These are phyloP conservation scores for Paraconiothyrium sp. DNA, from an alignment of 2,329 filamentous ascomycete genomes.

Conservation along the genomic window DNA sequence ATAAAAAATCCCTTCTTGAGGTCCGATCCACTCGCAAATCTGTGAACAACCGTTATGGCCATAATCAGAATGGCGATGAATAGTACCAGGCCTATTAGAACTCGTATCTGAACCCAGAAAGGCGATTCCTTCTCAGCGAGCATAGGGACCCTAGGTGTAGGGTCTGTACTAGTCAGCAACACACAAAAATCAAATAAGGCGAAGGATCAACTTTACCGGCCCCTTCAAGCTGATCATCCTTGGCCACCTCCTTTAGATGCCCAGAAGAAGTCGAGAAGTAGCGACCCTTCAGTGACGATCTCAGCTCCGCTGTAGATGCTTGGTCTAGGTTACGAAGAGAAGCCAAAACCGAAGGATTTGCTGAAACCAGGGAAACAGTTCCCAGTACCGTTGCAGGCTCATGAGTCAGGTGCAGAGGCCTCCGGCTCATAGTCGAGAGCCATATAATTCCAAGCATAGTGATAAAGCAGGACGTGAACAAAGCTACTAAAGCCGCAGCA, in stretches of 20 bases:
- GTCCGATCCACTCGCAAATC: slow-evolving; percentile 14
- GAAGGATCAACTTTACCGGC: slow-evolving; percentile 2
- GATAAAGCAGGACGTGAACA: slow-evolving; percentile 22
- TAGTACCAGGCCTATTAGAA: slow-evolving; percentile 9
- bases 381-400: slow-evolving; percentile 25
- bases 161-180: neutral
- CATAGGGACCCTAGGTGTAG: neutral
- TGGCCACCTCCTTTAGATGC: slow-evolving; percentile 4
- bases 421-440: slow-evolving; percentile 10
- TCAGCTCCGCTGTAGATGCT: slow-evolving; percentile 12
- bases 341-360: slow-evolving; percentile 11
- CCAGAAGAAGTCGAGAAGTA: slow-evolving; percentile 12
- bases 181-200: neutral
- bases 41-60: slow-evolving; percentile 19
- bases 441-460: slow-evolving; percentile 19
- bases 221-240: neutral
- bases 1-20: slow-evolving; percentile 24
- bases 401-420: slow-evolving; percentile 20
- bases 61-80: slow-evolving; percentile 14
- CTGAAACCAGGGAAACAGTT: slow-evolving; percentile 15
- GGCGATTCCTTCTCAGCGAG: slow-evolving; percentile 15
- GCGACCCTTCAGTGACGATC: slow-evolving; percentile 5
- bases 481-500: slow-evolving; percentile 22
- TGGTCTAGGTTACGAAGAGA: slow-evolving; percentile 13
- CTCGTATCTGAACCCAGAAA: slow-evolving; percentile 15